Percentiles rank a stretch among this genome's conserved stretches.
Conservation (phyloP, 2,329 filamentous ascomycete species). For the Lasiodiplodia sp. region DNA sequence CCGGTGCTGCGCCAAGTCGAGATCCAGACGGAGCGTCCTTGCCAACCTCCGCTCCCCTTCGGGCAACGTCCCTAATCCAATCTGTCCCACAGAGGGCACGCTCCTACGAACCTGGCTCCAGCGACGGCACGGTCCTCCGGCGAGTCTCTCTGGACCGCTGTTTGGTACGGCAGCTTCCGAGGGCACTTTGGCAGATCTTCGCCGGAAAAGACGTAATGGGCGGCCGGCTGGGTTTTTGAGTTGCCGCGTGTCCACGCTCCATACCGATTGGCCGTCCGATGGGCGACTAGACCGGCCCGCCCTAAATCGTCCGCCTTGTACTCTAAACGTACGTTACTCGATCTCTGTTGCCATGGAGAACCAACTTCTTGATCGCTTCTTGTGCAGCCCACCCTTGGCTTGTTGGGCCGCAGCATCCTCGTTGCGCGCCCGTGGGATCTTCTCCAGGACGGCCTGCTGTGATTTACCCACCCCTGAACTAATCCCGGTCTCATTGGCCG, state of each 20-base stretch:
- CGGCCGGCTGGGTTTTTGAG: conserved; percentile 17
- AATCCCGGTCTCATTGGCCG: conserved; percentile 12
- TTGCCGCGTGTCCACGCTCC: conserved; percentile 27
- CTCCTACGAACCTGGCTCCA: conserved; percentile 17
- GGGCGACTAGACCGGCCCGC: conserved; percentile 26
- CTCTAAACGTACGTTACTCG: conserved; percentile 30
- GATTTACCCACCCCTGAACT: conserved; percentile 28
- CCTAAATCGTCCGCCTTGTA: conserved; percentile 27
- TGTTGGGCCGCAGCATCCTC: conserved; percentile 12
- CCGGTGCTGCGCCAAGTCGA: conserved; percentile 13
- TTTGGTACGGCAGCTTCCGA: conserved; percentile 30
- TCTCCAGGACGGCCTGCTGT: conserved; percentile 23
- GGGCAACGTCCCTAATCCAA: conserved; percentile 23
- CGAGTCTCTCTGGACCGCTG: conserved; percentile 18
- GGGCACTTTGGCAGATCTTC: conserved; percentile 26
- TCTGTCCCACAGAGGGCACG: conserved; percentile 20
- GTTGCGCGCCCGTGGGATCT: conserved; percentile 17
- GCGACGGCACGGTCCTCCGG: conserved; percentile 8
- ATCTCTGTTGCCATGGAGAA: conserved; percentile 22
- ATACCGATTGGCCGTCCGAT: conserved; percentile 27
- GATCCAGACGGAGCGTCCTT: conserved; percentile 26
- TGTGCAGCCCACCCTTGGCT: conserved; percentile 13
- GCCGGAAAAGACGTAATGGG: conserved; percentile 21
- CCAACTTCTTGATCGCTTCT: conserved; percentile 11
- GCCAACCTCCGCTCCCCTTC: conserved; percentile 24